Percentiles rank a stretch among this genome's conserved stretches.
These are phyloP conservation scores for Knoxia roxburghii DNA, from an alignment of 257 asterid species.

Conservation along the genomic window DNA sequence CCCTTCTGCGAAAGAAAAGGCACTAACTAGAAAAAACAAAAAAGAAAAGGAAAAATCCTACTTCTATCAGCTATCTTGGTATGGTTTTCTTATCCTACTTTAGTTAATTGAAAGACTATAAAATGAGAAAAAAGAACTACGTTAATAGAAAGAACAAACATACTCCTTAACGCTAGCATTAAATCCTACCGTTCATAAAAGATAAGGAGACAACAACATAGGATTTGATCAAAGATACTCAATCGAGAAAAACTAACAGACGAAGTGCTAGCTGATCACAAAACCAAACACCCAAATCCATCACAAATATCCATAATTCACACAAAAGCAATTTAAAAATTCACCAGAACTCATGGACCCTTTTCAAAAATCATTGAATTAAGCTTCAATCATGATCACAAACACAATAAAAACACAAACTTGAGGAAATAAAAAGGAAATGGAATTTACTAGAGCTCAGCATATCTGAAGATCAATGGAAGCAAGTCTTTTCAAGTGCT, in stretches of 20 bases:
- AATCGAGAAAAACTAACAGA: not conserved
- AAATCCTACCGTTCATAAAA: no score
- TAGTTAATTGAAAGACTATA: no score
- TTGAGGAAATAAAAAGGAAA: not conserved
- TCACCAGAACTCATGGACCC: slow-evolving; percentile 5
- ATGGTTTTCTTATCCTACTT: no score
- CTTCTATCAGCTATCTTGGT: no score
- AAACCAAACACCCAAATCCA: not conserved
- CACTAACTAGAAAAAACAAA: no score
- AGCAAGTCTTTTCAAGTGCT: slow-evolving; percentile 63
- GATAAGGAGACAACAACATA: not conserved
- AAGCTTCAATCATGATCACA: not conserved
- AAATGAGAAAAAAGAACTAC: no score
- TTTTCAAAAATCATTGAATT: not conserved
- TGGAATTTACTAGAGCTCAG: slow-evolving; percentile 55
- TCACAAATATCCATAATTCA: not conserved
- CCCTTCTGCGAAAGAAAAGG: not conserved
- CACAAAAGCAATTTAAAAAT: no score
- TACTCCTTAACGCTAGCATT: no score
- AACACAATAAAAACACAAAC: not conserved
- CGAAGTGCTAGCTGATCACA: not conserved
- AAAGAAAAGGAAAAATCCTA: no score
- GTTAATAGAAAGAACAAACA: no score
- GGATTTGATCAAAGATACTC: not conserved
- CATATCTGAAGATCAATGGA: slow-evolving; percentile 66